Percentiles rank a stretch among this genome's conserved stretches.
Conservation (phyloP, 2,329 filamentous ascomycete genomes). For the Ophiocordyceps camponoti-saundersi region DNA sequence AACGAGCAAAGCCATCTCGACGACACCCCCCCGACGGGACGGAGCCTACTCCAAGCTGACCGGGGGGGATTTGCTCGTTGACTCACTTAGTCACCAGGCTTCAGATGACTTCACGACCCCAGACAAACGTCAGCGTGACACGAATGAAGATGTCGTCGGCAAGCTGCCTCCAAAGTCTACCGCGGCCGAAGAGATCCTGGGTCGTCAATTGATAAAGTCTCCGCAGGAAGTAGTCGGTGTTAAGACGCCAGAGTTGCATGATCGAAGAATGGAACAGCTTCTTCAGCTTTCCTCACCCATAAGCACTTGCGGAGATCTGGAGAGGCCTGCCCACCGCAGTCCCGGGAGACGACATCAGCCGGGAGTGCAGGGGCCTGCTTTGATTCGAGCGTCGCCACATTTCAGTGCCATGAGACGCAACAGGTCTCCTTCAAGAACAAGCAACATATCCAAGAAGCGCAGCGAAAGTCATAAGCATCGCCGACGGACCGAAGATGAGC, state of each 20-base stretch:
- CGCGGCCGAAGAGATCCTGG: neutral
- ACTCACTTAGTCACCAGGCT: neutral
- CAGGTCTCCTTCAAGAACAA: slow-evolving; percentile 12
- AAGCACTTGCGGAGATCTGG: slow-evolving; percentile 15
- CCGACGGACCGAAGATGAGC: slow-evolving; percentile 5
- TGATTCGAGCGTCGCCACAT: slow-evolving; percentile 1
- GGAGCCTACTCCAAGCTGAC: neutral
- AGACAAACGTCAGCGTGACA: neutral
- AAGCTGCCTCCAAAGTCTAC: neutral
- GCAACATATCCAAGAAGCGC: slow-evolving; percentile 17
- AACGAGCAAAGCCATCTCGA: neutral
- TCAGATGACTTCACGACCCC: neutral
- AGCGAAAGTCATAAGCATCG: slow-evolving; percentile 5
- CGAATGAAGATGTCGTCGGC: neutral
- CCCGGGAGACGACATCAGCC: slow-evolving; percentile 2
- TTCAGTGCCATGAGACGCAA: neutral
- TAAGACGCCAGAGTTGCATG: neutral
- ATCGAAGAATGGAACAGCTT: neutral
- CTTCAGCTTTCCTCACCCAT: slow-evolving; percentile 4
- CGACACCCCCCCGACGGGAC: neutral
- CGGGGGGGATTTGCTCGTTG: neutral
- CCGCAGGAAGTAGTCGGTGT: neutral
- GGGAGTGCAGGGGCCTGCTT: neutral
- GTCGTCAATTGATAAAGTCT: neutral
- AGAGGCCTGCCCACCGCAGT: slow-evolving; percentile 9